A percentile compares a stretch with the other conserved stretches of the same genome.
phyloP scores from a whole-genome alignment of 2,329 filamentous ascomycete genomes.

The Ceratocystis colombiana region DNA sequence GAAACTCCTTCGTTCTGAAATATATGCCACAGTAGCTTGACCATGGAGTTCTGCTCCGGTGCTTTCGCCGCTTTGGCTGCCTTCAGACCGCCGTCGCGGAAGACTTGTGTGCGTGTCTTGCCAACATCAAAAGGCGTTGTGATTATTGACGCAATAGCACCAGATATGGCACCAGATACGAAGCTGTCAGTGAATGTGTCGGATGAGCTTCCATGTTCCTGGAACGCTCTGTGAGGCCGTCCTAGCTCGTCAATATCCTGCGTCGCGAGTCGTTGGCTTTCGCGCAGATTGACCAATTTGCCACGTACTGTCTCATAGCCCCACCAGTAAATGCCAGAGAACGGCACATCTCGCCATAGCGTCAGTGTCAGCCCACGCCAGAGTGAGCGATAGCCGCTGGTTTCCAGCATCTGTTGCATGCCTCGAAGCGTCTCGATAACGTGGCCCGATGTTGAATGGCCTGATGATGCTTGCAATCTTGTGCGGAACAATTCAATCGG shows the following conservation, averaged over 20 bases:
- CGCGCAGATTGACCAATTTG: slow-evolving; percentile 51
- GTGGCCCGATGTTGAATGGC: slow-evolving; percentile 51
- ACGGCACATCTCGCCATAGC: slow-evolving; percentile 93
- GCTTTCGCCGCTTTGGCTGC: slow-evolving; percentile 35
- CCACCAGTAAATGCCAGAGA: slow-evolving; percentile 96
- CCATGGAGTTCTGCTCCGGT: slow-evolving; percentile 71
- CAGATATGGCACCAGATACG: slow-evolving; percentile 70
- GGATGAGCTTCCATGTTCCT: slow-evolving; percentile 58
- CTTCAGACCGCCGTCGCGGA: slow-evolving; percentile 43
- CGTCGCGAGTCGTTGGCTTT: slow-evolving; percentile 9
- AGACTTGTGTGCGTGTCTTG: slow-evolving; percentile 87
- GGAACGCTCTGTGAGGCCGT: slow-evolving; percentile 40
- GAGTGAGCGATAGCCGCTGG: slow-evolving; percentile 66
- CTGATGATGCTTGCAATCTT: slow-evolving; percentile 69
- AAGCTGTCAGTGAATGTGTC: slow-evolving; percentile 84
- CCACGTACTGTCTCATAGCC: slow-evolving; percentile 81
- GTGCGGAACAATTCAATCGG: slow-evolving; percentile 94
- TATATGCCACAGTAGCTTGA: slow-evolving; percentile 78
- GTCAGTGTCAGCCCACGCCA: slow-evolving; percentile 88
- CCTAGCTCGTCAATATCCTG: slow-evolving; percentile 22
- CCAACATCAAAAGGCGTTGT: slow-evolving; percentile 97
- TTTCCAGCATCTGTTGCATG: slow-evolving; percentile 66
- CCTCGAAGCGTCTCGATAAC: slow-evolving; percentile 69
- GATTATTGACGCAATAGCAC: slow-evolving; percentile 72
- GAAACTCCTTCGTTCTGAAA: slow-evolving; percentile 70